These are phyloP conservation scores for Tuber microsphaerosporum DNA, from an alignment of 495 filamentous ascomycete genomes.

Conservation along the genomic window DNA sequence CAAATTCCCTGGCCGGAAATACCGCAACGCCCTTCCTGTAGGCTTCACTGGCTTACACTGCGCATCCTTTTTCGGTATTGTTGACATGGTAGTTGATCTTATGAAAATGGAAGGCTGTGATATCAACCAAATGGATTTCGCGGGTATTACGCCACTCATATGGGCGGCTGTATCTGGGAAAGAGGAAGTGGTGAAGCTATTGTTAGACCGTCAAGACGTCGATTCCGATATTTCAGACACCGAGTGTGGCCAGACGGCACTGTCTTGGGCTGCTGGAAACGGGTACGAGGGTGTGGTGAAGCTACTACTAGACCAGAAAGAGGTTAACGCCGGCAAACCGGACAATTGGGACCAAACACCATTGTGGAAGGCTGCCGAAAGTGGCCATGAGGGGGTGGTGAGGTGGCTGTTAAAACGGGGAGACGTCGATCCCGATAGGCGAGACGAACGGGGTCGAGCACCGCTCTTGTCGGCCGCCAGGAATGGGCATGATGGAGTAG, in stretches of 20 bases:
- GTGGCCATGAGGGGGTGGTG: background rate
- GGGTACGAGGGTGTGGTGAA: background rate
- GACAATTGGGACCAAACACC: background rate
- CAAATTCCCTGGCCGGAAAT: background rate
- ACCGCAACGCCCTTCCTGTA: background rate
- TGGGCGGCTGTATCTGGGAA: background rate
- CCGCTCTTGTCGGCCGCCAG: background rate
- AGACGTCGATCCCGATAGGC: background rate
- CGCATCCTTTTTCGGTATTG: background rate
- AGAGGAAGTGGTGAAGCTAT: background rate
- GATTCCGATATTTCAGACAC: background rate
- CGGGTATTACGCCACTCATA: background rate
- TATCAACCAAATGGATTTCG: background rate
- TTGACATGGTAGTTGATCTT: background rate
- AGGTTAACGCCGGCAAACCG: background rate
- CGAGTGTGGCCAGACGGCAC: background rate
- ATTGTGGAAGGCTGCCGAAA: background rate
- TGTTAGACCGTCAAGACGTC: background rate
- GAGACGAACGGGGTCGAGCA: too few relatives aligned
- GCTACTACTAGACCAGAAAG: background rate
- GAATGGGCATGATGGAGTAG: background rate
- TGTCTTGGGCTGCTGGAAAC: background rate
- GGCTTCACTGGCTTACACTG: background rate
- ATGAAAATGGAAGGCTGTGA: background rate
- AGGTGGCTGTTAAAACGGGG: background rate